phyloP scores from a whole-genome alignment of 2,329 filamentous ascomycete genomes.

The Alternaria conjuncta region DNA sequence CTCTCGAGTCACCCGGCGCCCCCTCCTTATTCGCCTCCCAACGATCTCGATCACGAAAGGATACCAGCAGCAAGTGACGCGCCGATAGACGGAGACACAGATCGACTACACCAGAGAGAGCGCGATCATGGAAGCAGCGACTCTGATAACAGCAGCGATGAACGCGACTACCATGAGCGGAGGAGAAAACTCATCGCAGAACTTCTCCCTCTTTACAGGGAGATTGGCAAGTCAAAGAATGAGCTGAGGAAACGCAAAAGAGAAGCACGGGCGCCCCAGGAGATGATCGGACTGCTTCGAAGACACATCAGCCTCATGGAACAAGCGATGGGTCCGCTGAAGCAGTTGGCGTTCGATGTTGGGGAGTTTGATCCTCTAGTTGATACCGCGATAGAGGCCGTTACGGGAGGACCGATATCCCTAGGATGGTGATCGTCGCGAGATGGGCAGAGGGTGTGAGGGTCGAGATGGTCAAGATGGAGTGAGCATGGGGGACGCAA shows the following conservation, averaged over 20 bases:
- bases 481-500: neutral
- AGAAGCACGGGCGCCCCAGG: neutral
- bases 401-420: neutral
- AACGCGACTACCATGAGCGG: neutral
- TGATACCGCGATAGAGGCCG: neutral
- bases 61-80: neutral
- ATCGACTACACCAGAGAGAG: neutral
- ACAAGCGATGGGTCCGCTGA: neutral
- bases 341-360: neutral
- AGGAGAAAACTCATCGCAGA: neutral
- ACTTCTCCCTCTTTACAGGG: neutral
- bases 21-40: neutral
- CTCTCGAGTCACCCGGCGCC: neutral
- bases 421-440: neutral
- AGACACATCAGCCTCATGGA: neutral
- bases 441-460: neutral
- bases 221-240: neutral
- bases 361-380: neutral
- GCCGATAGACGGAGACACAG: neutral
- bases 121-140: neutral
- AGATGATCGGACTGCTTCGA: neutral
- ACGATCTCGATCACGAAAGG: neutral
- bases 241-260: neutral
- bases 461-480: neutral
- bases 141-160: neutral